Evolutionary conservation across 768 basidiomycete genomes (phyloP), one percentile per base, ranked within the genome.

Genomic region (Mycena maculata): DNA sequence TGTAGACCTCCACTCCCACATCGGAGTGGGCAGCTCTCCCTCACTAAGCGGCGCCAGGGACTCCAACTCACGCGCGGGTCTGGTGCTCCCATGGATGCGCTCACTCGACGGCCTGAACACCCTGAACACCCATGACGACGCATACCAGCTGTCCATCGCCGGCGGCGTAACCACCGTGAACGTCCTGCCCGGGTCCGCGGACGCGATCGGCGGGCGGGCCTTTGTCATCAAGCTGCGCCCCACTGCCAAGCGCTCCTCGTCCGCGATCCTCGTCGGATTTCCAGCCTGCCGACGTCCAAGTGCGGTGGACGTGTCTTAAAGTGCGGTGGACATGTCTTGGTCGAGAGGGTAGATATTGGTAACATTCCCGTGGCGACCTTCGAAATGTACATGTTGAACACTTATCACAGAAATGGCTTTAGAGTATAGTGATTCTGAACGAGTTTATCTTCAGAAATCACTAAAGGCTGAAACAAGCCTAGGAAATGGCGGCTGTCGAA

Each of bases 101-200:
- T 88, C 87, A 13, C 76, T 93, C 22, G 92, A 94, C 67, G 92
- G 86, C 0, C 33, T 13, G n/a, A n/a, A 36, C 33, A 13, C 8
- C 33, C 74, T 94, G 68, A 93, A 94, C 75, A 92, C 90, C 0
- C 92, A 92, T 63, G 92, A 94, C 74, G 81, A 81, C 2, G 81
- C 87, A 3, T 91, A 88, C 72, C 76, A 82, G 20, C 79, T 88
- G 4, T 79, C 86, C 5, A 83, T 91, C 20, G 76, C 92, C 0
- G 93, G 93, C 3, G 93, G 86, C 0, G 87, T 93, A 7, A 93
- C 93, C 0, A 91, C 90, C 4, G 87, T 88, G 3, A 86, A 92
- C 56, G 81, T 94, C n/a, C 83, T 95, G 0, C 93, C 93, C 1
- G 93, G 92, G 0, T 88, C 85, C 53, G 86, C 83, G 1, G 78